Evolutionary conservation across 1,284 basidiomycete genomes (phyloP), one percentile per base, ranked within the genome.

Genomic region (Microbotryum intermedium): DNA sequence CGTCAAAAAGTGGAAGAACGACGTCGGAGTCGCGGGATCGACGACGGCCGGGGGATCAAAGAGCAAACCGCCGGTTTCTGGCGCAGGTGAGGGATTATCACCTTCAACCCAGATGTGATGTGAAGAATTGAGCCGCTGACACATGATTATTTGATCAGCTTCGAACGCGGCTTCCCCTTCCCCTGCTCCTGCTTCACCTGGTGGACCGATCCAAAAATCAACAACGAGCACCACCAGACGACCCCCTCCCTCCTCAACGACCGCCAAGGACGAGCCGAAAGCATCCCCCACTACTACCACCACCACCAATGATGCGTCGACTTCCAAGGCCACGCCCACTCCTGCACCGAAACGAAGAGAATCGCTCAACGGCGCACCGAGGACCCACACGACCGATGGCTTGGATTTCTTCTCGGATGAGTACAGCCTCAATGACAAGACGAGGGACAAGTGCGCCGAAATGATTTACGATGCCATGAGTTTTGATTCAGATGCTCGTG

Each of bases 391-490:
- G 73, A 74, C 72, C 11, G 91, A 94, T 68, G 84, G 83, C 2
- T 76, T 89, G 57, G 81, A 79, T 53, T 77, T 82, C 5, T 75
- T 78, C 50, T 76, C 76, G 47, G 83, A 48, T 2, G 29, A 51
- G 8, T n/a, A 55, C 67, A 73, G 60, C 29, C 63, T 80, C 0
- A 83, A 83, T 2, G 88, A 91, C 70, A 81, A 79, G 70, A 88
- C 85, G 0, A 80, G 94, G 55, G 88, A 95, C 75, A 90, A 86
- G 71, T 97, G 93, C 73, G 80, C 87, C 21, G 87, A 90, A 72
- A 82, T 97, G 72, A 80, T 97, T 21, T 97, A 97, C 72, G 88
- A 97, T 72, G 87, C 90, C 18, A 80, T 99, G 45, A 88, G 86
- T 1, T 80, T 77, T 54, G 90, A 94, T 75, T 90, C 89, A 43